Percentiles rank a stretch among this genome's conserved stretches.
phyloP scores from a whole-genome alignment of 768 basidiomycete species.

The Tricholoma matsutake region DNA sequence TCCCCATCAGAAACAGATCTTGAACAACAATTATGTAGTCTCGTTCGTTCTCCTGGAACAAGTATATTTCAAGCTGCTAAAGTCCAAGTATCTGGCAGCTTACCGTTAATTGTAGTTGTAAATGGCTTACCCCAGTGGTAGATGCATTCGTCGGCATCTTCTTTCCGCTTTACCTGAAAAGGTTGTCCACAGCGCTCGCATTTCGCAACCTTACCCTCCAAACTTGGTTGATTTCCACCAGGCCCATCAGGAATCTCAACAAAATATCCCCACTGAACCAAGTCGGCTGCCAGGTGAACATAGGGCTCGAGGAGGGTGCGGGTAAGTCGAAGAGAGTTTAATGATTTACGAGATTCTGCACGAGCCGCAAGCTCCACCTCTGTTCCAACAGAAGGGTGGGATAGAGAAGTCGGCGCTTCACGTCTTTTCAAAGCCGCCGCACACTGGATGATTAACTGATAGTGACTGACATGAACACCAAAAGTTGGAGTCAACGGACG shows the following conservation, averaged over 20 bases:
- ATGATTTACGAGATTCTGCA: constrained; percentile 48
- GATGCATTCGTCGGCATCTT: constrained; percentile 60
- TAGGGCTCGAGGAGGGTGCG: constrained; percentile 52
- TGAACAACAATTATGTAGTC: constrained; percentile 81
- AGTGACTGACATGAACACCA: constrained; percentile 10
- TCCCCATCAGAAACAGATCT: constrained; percentile 49
- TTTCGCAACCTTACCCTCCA: constrained; percentile 55
- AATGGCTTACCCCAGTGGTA: constrained; percentile 83
- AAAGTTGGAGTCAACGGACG: background rate
- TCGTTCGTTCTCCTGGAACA: constrained; percentile 58
- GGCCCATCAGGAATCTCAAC: constrained; percentile 60
- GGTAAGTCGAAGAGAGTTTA: constrained; percentile 53
- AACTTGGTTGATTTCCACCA: constrained; percentile 63
- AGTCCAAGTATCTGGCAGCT: constrained; percentile 15
- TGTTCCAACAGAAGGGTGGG: constrained; percentile 77
- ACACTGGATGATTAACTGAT: constrained; percentile 50
- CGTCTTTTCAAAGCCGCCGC: constrained; percentile 49
- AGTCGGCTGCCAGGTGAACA: constrained; percentile 52
- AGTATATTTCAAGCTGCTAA: background rate
- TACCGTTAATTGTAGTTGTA: constrained; percentile 64
- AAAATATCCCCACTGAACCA: constrained; percentile 71
- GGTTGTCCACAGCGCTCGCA: constrained; percentile 80
- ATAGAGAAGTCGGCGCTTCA: constrained; percentile 49
- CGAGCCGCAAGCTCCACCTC: constrained; percentile 60
- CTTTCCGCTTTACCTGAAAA: constrained; percentile 62